Base-by-base conservation (phyloP, 2,329 filamentous ascomycete genomes). In the Trichophyton verrucosum region DNA sequence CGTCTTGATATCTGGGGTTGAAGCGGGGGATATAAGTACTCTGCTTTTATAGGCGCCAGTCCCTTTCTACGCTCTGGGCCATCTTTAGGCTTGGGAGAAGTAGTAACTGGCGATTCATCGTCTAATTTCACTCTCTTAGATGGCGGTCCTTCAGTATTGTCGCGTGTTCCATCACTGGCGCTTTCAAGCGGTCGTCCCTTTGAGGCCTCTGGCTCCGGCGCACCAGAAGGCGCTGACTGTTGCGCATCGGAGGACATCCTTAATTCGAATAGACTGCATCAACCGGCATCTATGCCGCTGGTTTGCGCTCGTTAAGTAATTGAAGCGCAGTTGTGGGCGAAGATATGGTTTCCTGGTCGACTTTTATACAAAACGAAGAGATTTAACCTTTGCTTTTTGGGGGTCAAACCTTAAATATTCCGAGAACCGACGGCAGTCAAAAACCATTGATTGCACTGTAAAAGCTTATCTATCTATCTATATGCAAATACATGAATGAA, bases 1-100 rank as follows among this genome's bases (percentile, higher is more conserved):
- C 11, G 2, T 8, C 5, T 49, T 3, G 24, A 30, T 22, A 24
- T 9, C 20, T 15, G 22, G 46, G 2, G 46, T 24, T 27, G 53
- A 22, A 57, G 30, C 1, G 30, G n/a, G 30, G 42, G 20, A 13
- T 15, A 47, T 30, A 75, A 80, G 73, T 75, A 89, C 83, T 91
- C 87, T 69, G 82, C 78, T 73, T 90, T 91, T 72, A 91, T 82
- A 7, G 84, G 82, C 20, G 87, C 87, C 59, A 86, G 76, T 27
- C 86, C 86, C 68, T 79, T 84, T 61, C 69, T 67, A 36, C 74
- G 69, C 63, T 74, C 72, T 58, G 65, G 66, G 49, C 67, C 63
- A 40, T 65, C 67, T 61, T 71, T 66, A 17, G 61, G 58, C 24
- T 64, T 65, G 13, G 68, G 63, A 5, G 63, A 47, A 42, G 63